Evolutionary conservation across 768 basidiomycete species (phyloP).

Genomic region (Lactarius psammicola): DNA sequence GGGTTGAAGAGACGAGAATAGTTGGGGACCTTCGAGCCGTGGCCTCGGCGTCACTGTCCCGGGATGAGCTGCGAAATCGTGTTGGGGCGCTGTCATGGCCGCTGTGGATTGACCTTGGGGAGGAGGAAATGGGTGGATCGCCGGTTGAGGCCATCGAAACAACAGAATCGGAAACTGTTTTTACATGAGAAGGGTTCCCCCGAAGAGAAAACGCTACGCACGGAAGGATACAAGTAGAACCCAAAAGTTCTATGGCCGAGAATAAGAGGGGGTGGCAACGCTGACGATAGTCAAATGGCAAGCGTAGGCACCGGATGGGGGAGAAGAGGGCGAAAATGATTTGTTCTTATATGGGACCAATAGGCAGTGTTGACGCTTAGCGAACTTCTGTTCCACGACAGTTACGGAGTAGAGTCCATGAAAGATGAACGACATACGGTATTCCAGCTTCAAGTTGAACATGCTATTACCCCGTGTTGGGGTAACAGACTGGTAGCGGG

Average conservation of each 20-base stretch:
- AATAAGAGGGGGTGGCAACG: not conserved
- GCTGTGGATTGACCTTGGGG: slow-evolving; percentile 12
- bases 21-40: slow-evolving; percentile 61
- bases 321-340: not conserved
- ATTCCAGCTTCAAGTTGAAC: not conserved
- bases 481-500: not conserved
- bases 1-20: slow-evolving; percentile 61
- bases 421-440: not conserved
- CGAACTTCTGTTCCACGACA: not conserved
- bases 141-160: slow-evolving; percentile 16
- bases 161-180: not conserved
- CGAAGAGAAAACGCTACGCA: not conserved
- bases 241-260: too few relatives aligned
- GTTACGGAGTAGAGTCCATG: not conserved
- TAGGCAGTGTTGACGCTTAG: not conserved
- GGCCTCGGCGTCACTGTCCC: slow-evolving; percentile 37
- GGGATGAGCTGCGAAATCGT: slow-evolving; percentile 15
- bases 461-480: too few relatives aligned
- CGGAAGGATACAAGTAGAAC: not conserved
- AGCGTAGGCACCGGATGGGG: not conserved
- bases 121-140: slow-evolving; percentile 13
- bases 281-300: not conserved
- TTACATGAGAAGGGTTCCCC: not conserved
- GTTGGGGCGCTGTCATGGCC: slow-evolving; percentile 17
- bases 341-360: not conserved